Base-by-base conservation (phyloP, 129 eudicot species). In the Dittrichia graveolens region DNA sequence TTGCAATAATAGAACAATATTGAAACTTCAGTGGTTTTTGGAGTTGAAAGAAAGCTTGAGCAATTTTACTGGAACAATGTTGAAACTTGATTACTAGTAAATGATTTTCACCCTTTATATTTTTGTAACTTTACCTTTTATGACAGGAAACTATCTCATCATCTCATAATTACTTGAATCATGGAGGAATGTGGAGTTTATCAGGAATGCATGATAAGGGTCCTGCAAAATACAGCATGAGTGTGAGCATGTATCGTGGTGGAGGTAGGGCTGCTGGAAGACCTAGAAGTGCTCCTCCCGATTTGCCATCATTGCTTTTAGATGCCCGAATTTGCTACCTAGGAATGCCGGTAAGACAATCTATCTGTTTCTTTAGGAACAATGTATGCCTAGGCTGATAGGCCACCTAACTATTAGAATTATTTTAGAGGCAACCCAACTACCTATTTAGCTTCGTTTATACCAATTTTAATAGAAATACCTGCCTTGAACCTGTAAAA, bases 261-360 rank as follows among this genome's bases (percentile, higher is more conserved):
- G 89, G 95, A 40, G 94, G 72, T 12, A 63, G 86, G 71, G 85
- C 82, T 72, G 80, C 52, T 46, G 90, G 96, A 61, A 89, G 90
- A 71, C 96, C 88, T 34, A 76, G 88, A 83, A 78, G 82, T 13
- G 90, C 90, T 41, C 90, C 95, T 78, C 97, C 97, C 6, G 97
- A 91, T 88, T 72, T 91, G 76, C 97, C 95, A 54, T 88, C 95
- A 62, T 66, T 80, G 78, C 88, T 88, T 48, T 69, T 91, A 72
- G 90, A 86, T 84, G 77, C 85, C 63, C 83, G 97, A 54, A 84
- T 91, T 63, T 83, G 86, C 60, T 91, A 85, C 67, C 90, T 91
- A 8, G 97, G 95, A 64, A 82, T 91, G 92, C 97, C 97, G 0
- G 97, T 91, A 88, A 53, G 74, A 65, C 73, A 37, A 43, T 37